Conservation (phyloP, 75 land plant genomes). For the Pseudotsuga menziesii region DNA sequence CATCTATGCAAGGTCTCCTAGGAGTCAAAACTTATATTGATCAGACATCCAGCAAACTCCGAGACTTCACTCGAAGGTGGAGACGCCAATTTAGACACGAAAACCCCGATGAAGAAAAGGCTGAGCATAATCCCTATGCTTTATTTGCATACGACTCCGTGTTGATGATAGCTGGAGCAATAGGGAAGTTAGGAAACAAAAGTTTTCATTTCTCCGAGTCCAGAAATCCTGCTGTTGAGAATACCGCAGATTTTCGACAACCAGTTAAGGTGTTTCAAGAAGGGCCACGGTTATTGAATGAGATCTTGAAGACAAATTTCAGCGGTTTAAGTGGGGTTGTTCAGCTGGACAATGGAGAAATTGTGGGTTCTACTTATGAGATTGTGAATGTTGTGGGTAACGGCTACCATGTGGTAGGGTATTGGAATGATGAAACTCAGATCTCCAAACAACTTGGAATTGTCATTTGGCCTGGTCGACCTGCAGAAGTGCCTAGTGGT, state of each 20-base stretch:
- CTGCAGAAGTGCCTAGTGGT: conserved; percentile 18
- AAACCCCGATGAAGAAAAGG: conserved; percentile 4
- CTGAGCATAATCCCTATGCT: conserved; percentile 19
- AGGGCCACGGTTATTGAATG: too few relatives aligned
- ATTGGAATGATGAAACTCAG: conserved; percentile 8
- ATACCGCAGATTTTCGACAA: too few relatives aligned
- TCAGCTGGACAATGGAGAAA: neutral
- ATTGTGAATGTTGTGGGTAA: conserved; percentile 30
- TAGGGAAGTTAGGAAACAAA: too few relatives aligned
- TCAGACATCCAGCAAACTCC: conserved; percentile 14
- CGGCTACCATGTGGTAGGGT: conserved; percentile 16
- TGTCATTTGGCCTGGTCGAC: conserved; percentile 36
- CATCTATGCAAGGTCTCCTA: conserved; percentile 19
- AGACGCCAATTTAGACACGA: conserved; percentile 11
- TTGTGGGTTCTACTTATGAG: conserved; percentile 12
- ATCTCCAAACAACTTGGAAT: too few relatives aligned
- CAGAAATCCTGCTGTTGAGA: too few relatives aligned
- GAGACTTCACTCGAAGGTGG: conserved; percentile 19
- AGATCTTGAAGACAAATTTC: too few relatives aligned
- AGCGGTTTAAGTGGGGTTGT: too few relatives aligned
- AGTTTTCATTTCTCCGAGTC: too few relatives aligned
- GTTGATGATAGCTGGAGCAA: too few relatives aligned
- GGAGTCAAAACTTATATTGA: conserved; percentile 34
- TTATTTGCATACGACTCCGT: conserved; percentile 26
- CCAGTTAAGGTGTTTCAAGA: too few relatives aligned